Evolutionary conservation across 139 green algal species (phyloP), one percentile per base, ranked within the genome.

Genomic region (Micromonas commoda): DNA sequence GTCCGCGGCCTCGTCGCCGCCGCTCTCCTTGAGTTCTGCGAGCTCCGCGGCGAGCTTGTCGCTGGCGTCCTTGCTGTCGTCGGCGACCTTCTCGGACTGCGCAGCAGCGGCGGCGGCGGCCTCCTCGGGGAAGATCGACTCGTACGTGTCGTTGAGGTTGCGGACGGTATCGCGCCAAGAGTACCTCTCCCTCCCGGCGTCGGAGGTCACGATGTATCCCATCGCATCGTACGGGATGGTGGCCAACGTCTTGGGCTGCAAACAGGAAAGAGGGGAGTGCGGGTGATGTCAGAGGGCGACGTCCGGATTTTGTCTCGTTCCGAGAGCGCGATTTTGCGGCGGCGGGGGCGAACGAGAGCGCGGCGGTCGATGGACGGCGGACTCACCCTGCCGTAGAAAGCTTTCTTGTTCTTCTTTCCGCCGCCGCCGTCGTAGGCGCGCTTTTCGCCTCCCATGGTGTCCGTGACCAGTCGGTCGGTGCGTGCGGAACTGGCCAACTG

Each of bases 201-300:
- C 68, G 68, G 37, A 63, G 21, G 68, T 63, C 5, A 75, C 38
- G 37, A 75, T 28, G 23, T 63, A 23, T 20, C 68, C 68, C 6
- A 16, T 29, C 20, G 37, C 68, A 26, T 37, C 68, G 37, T 64
- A 63, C 68, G 68, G 37, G 23, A 63, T 63, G 5, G 31, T 61
- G 34, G 68, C 68, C 21, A 28, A 34, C 16, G 24, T 16, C 16
- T 16, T 20, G 61, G 28, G 16, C n/a, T 32, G n/a, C 16, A 35
- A 9, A 5, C 16, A 6, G n/a, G 9, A 9, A 13, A 20, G 13
- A 29, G n/a, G n/a, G n/a, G n/a, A n/a, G n/a, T n/a, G n/a, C n/a
- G n/a, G n/a, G n/a, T n/a, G n/a, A n/a, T n/a, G n/a, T n/a, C n/a
- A n/a, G n/a, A n/a, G n/a, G n/a, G n/a, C n/a, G n/a, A n/a, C n/a